Percentiles rank a stretch among this genome's conserved stretches.
Evolutionary conservation across 1,139 yeast genomes (phyloP).

Genomic region (Candida albicans): DNA sequence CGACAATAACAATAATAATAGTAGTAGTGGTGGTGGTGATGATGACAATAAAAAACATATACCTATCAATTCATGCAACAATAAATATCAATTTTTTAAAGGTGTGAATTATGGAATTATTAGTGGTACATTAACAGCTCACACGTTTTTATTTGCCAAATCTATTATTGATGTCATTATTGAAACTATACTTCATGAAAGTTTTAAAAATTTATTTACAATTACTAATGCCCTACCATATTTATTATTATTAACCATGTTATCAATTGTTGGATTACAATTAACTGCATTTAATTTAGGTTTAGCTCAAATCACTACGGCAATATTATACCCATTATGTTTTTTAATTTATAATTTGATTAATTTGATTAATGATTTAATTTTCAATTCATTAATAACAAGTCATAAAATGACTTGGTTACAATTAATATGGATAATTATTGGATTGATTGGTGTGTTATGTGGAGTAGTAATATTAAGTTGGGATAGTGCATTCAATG

Average conservation of each 20-base stretch:
- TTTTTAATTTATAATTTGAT: conserved; percentile 79
- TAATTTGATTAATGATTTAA: conserved; percentile 71
- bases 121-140: conserved; percentile 83
- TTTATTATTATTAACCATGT: conserved; percentile 56
- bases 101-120: conserved; percentile 68
- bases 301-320: conserved; percentile 68
- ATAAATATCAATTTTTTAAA: conserved; percentile 30
- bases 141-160: conserved; percentile 81
- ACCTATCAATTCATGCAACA: neutral
- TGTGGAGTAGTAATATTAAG: conserved; percentile 44
- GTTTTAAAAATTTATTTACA: conserved; percentile 22
- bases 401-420: conserved; percentile 29
- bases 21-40: conserved; percentile 1
- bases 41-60: too few species aligned
- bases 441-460: conserved; percentile 41
- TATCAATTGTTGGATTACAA: conserved; percentile 72
- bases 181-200: conserved; percentile 40
- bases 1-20: neutral
- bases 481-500: conserved; percentile 43
- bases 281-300: conserved; percentile 75
- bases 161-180: conserved; percentile 71
- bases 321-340: conserved; percentile 79
- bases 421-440: conserved; percentile 37
- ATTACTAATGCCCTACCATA: conserved; percentile 36
- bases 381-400: conserved; percentile 42